Base-by-base conservation (phyloP, 768 basidiomycete genomes). In the Mycena chlorophos region DNA sequence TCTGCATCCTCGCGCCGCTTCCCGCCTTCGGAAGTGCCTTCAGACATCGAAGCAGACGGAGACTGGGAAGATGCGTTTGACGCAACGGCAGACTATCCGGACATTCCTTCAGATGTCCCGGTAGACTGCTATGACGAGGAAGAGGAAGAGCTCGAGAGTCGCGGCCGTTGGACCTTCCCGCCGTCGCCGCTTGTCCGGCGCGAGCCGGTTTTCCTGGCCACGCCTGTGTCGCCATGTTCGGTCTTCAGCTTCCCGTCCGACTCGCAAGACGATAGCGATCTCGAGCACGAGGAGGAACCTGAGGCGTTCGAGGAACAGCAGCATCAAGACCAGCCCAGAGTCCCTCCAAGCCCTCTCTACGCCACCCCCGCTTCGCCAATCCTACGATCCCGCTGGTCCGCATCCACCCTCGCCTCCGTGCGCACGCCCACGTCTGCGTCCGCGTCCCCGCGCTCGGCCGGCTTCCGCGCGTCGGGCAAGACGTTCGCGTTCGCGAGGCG, bases 401-500 rank as follows among this genome's bases (percentile, higher is more conserved):
- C 45, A 13, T 46, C 45, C 23, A 46, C 45, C 12, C 45, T 46
- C 45, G 45, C 45, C 23, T 46, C 45, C n/a, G 45, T 46, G 5
- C 45, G 45, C 23, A 12, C 40, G 14, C 14, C 14, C 13, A 16
- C 45, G 5, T 5, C 45, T 13, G 26, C 45, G 5, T 5, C 45
- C 10, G 26, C 45, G 12, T 46, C 45, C 4, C 45, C 45, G 12
- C 45, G 45, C 5, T 46, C 45, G 23, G 6, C 45, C 5, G 45
- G 6, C 6, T 46, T 46, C 25, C 22, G 23, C 4, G 45, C 45
- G 12, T 46, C 45, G 12, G 45, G 45, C 14, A 46, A 46, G 25
- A 46, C 45, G 45, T 46, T 46, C 25, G 45, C 45, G 22, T 46
- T 46, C n/a, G 45, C 45, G 4, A 23, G 45, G 45, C 20, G 45